Evolutionary conservation across 2,329 filamentous ascomycete species (phyloP), one percentile per base, ranked within the genome.

Genomic region (Arthrobotrys conoides): DNA sequence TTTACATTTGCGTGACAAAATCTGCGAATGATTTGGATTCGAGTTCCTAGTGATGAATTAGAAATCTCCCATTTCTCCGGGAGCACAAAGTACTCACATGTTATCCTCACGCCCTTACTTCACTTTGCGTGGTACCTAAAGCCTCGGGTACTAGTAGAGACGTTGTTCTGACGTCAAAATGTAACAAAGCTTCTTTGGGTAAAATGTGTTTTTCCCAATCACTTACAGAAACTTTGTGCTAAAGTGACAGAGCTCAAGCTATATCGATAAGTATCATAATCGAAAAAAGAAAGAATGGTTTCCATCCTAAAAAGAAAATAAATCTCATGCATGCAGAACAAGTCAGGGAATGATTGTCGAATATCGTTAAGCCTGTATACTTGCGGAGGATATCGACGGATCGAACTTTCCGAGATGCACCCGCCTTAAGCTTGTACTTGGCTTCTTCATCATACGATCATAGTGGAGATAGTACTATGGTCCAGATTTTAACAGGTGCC

Each of bases 131-230:
- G 38, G 41, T 73, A 73, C 46, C 49, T 67, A 51, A 9, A 66
- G 51, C 70, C 46, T 49, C 61, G 30, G 61, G 46, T 57, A 69
- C 53, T 57, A 51, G 18, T 30, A 51, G 65, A 48, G 57, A 51
- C 44, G 66, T 66, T 64, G 72, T 49, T 66, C 72, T 76, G 72
- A 76, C 72, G 72, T 76, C 72, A 71, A 76, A 59, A 65, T 76
- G 72, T 76, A 76, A 70, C 72, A 66, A 71, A 61, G 49, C 30
- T 65, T 59, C 66, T 46, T 53, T 64, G 27, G 63, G 51, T 36
- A 24, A 41, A 61, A 20, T 36, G 38, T 38, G 38, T 72, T 36
- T 72, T 36, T 61, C 53, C 38, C 48, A 66, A 44, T 55, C 16
- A 65, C 53, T 36, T n/a, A 51, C 5, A 53, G 57, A 75, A 68